phyloP scores from a whole-genome alignment of 306 rosid genomes.

The Senna tora region DNA sequence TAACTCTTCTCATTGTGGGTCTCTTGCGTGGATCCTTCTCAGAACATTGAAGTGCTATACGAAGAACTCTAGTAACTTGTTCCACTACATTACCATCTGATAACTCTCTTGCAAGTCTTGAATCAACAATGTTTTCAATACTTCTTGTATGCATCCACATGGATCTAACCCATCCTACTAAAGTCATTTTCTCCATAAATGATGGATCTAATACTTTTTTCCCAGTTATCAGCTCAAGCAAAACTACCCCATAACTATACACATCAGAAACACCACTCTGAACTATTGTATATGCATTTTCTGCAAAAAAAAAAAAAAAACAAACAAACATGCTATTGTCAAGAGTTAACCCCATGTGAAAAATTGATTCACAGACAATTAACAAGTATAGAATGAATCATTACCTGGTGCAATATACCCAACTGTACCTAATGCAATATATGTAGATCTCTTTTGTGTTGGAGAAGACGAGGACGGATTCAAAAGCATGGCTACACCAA shows the following conservation, averaged over 20 bases:
- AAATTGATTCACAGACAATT: background rate
- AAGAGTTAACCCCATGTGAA: background rate
- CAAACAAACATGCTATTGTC: background rate
- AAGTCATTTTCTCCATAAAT: constrained; percentile 39
- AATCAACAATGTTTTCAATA: constrained; percentile 49
- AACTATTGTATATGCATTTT: constrained; percentile 50
- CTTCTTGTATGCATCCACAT: constrained; percentile 43
- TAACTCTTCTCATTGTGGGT: constrained; percentile 57
- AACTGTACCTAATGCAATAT: constrained; percentile 49
- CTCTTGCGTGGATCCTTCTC: constrained; percentile 47
- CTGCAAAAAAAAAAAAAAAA: constrained; percentile 35
- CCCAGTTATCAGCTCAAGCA: constrained; percentile 69
- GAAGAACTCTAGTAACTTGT: constrained; percentile 45
- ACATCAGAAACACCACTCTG: constrained; percentile 58
- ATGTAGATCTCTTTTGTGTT: background rate
- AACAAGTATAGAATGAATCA: background rate
- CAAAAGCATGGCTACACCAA: constrained; percentile 60
- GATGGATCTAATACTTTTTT: constrained; percentile 53
- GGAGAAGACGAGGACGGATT: constrained; percentile 40
- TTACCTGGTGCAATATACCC: constrained; percentile 77
- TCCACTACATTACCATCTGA: constrained; percentile 28
- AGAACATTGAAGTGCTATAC: constrained; percentile 59
- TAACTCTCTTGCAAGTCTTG: constrained; percentile 49
- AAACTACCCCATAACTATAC: constrained; percentile 67
- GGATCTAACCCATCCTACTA: constrained; percentile 54